A percentile compares a stretch with the other conserved stretches of the same genome.
These are phyloP conservation scores for Dothistroma pini DNA, from an alignment of 2,329 filamentous ascomycete genomes.

Conservation along the genomic window DNA sequence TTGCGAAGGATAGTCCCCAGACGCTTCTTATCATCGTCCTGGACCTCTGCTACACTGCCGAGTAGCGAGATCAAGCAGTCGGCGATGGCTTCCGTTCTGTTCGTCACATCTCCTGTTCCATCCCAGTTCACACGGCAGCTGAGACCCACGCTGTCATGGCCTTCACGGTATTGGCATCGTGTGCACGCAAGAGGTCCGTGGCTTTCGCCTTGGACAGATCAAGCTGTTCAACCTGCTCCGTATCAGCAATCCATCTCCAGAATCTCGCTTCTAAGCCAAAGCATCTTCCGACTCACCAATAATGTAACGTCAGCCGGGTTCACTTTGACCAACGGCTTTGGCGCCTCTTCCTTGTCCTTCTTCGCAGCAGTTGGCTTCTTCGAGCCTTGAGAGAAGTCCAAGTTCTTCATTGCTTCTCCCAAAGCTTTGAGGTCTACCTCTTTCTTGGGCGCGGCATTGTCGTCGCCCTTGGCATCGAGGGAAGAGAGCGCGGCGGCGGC, in stretches of 20 bases:
- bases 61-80: background rate
- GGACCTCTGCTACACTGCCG: background rate
- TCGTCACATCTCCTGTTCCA: background rate
- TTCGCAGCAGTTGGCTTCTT: constrained; percentile 38
- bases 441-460: constrained; percentile 46
- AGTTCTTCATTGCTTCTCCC: constrained; percentile 66
- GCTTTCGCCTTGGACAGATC: constrained; percentile 69
- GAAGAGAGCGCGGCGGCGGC: constrained; percentile 69
- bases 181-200: constrained; percentile 67
- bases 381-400: constrained; percentile 43
- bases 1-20: background rate
- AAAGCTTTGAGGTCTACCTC: constrained; percentile 68
- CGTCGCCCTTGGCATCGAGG: constrained; percentile 58
- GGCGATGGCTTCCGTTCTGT: background rate
- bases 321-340: constrained; percentile 61
- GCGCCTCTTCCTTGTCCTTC: constrained; percentile 30
- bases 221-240: constrained; percentile 61
- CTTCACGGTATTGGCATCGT: constrained; percentile 66
- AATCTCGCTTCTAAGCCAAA: background rate
- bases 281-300: constrained; percentile 49
- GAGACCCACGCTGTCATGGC: constrained; percentile 61
- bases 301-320: constrained; percentile 67
- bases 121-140: constrained; percentile 1
- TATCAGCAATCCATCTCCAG: background rate
- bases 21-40: background rate